A percentile compares a stretch with the other conserved stretches of the same genome.
Conservation (phyloP, 2,329 filamentous ascomycete species). For the Hypoxylon sp. region DNA sequence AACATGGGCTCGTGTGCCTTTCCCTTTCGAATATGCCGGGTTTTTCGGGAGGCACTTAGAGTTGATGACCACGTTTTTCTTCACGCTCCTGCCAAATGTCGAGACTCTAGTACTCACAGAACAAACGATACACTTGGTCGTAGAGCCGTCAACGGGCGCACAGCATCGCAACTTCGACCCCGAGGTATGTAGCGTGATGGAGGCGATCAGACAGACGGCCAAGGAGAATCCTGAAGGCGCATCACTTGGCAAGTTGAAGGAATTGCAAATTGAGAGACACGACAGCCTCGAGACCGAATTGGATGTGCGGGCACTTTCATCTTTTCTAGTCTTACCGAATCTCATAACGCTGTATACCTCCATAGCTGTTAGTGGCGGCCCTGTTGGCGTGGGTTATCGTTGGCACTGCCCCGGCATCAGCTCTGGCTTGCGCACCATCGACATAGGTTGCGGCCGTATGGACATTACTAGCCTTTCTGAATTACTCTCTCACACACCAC, state of each 20-base stretch:
- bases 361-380: not conserved
- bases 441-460: conserved; percentile 28
- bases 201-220: conserved; percentile 13
- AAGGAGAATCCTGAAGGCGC: conserved; percentile 3
- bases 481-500: conserved; percentile 38
- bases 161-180: not conserved
- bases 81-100: conserved; percentile 22
- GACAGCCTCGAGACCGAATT: not conserved
- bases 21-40: conserved; percentile 7
- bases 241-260: conserved; percentile 13
- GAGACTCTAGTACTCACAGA: conserved; percentile 3
- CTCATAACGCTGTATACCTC: not conserved
- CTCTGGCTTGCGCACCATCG: conserved; percentile 29
- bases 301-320: conserved; percentile 6
- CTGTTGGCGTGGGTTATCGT: conserved; percentile 14
- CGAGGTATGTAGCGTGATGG: conserved; percentile 14
- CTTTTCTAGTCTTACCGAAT: conserved; percentile 23
- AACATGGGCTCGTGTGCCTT: conserved; percentile 24
- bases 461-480: conserved; percentile 23
- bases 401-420: conserved; percentile 29
- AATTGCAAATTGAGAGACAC: not conserved
- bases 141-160: not conserved
- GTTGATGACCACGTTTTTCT: not conserved
- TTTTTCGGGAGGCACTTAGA: not conserved
- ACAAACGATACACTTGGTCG: not conserved